Base-by-base conservation (phyloP, 805 yeast genomes). In the Candida coleopterorum region DNA sequence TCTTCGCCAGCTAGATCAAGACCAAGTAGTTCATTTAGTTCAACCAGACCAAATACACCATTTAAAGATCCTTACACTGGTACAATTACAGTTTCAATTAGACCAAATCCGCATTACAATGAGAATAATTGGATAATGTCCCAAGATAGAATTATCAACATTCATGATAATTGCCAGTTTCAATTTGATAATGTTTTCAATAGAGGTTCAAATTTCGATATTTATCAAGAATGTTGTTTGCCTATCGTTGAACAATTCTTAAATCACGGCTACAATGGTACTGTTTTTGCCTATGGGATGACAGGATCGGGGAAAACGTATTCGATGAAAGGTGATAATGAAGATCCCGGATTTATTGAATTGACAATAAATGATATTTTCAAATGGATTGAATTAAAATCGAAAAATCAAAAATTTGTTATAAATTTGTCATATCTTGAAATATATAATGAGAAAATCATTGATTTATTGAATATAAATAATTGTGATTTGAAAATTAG, bases 291-390 rank as follows among this genome's bases (percentile, higher is more conserved):
- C 0, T 89, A 89, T 55, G 97, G 97, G 1, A 94, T 97, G 22
- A 89, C 97, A 0, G 97, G 97, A 0, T 89, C 97, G 56, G 97
- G 97, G 11, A 89, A 89, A 54, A 89, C 97, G 0, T 86, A 83
- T 55, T 90, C 97, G 0, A 84, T 89, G 25, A 75, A 82, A 53
- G 96, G 96, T 0, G 74, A 80, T 0, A 70, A 77, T 0, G 74
- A 73, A 2, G 27, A 79, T 43, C 79, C 81, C 0, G 95, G 96
- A 4, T 68, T 87, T 33, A 82, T 88, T 29, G 78, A 81, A 26
- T 62, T 78, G 25, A 80, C 90, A 4, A 79, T 81, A 9, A 65
- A 70, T 38, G 74, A 75, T 29, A 66, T 85, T 3, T 88, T 79
- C 50, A 58, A 65, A 10, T 69, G 70, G 35, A 67, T 63, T 16